phyloP scores from a whole-genome alignment of 108 stramenopile species.

The Cyclotella baltica region DNA sequence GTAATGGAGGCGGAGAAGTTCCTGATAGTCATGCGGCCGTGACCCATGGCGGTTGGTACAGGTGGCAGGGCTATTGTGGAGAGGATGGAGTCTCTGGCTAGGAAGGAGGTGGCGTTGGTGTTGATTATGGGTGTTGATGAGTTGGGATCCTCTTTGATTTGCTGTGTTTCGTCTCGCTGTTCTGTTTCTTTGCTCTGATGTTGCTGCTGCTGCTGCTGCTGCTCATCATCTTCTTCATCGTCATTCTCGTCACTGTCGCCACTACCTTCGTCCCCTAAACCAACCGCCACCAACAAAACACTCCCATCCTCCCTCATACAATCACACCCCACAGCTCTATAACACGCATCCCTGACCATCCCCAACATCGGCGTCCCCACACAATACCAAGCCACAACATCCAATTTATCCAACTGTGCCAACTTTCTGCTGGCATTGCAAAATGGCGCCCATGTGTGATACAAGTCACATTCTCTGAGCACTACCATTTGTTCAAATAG shows the following conservation, averaged over 20 bases:
- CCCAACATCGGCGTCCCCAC: slow-evolving; percentile 75
- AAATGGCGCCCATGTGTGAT: slow-evolving; percentile 93
- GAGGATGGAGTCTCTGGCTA: slow-evolving; percentile 64
- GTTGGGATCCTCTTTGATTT: background rate
- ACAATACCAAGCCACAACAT: slow-evolving; percentile 84
- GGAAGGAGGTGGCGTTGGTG: slow-evolving; percentile 27
- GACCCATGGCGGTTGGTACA: slow-evolving; percentile 68
- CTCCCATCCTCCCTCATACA: slow-evolving; percentile 84
- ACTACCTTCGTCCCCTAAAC: slow-evolving; percentile 24
- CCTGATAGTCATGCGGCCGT: slow-evolving; percentile 81
- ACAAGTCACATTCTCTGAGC: slow-evolving; percentile 89
- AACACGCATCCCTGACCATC: slow-evolving; percentile 76
- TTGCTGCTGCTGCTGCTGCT: slow-evolving; percentile 3
- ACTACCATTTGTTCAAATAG: slow-evolving; percentile 94
- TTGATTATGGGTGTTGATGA: background rate
- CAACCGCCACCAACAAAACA: slow-evolving; percentile 81
- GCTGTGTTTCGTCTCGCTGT: background rate
- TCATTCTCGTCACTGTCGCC: background rate
- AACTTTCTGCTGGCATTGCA: slow-evolving; percentile 64
- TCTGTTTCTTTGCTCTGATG: background rate
- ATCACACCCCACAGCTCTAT: slow-evolving; percentile 92
- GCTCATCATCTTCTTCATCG: background rate
- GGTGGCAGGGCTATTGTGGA: slow-evolving; percentile 71
- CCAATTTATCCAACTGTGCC: slow-evolving; percentile 85
- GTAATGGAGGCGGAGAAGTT: slow-evolving; percentile 76